Evolutionary conservation across 192 early-diverging fungal genomes (phyloP), one percentile per base, ranked within the genome.

Genomic region (Entomortierella beljakovae): DNA sequence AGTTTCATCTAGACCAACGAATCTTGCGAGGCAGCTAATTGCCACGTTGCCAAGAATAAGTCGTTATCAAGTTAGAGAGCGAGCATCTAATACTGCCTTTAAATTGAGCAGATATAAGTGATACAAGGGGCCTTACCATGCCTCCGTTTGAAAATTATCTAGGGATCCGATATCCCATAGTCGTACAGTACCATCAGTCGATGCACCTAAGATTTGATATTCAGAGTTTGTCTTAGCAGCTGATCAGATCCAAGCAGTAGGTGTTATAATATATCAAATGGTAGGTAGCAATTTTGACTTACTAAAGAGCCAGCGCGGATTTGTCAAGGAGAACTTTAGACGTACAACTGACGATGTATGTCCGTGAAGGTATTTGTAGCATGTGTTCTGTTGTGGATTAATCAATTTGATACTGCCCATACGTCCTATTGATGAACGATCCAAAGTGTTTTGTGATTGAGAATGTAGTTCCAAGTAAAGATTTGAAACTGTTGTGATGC

Each of bases 101-200:
- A n/a, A n/a, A n/a, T n/a, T n/a, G n/a, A n/a, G n/a, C n/a, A n/a
- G n/a, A n/a, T n/a, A 40, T 9, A 40, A 40, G 13, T 40, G 13
- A 40, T 40, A 40, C 6, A 9, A 40, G 13, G 37, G 6, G 7
- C 13, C 43, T 46, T 68, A 84, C 68, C 80, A 31, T 29, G 80
- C 69, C 25, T 80, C 73, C 20, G 62, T 74, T 6, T 64, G 49
- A 18, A 64, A 64, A 18, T 50, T 66, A 13, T 56, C 43, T 5
- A 81, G 62, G 4, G 82, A 81, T 18, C 83, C 86, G 57, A 87
- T 87, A 46, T 85, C 82, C 86, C 86, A 87, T 31, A 87, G 51
- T 35, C 86, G 75, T 2, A 80, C 76, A 20, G 82, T 79, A 15
- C 62, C 73, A 66, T 87, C 86, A 0, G 46, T 32, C 10, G 84